phyloP scores from a whole-genome alignment of 2,329 filamentous ascomycete species.

The Niveomyces coronatus region DNA sequence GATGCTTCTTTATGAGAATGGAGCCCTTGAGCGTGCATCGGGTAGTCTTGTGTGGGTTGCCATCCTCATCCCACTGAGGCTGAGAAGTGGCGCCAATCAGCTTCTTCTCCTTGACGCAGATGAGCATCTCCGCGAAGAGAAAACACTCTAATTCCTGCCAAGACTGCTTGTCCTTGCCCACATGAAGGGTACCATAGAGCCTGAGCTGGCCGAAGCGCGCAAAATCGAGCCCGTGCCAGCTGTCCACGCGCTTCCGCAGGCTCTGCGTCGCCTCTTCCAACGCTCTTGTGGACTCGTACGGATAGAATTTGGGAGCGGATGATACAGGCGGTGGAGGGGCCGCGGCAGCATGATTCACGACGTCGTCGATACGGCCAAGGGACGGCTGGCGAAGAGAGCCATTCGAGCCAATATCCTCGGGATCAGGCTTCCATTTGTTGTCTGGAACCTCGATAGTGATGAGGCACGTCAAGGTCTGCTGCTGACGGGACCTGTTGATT shows the following conservation, averaged over 20 bases:
- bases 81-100: constrained; percentile 27
- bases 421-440: constrained; percentile 78
- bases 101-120: constrained; percentile 98
- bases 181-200: constrained; percentile 78
- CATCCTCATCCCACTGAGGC: constrained; percentile 56
- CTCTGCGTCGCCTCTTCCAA: constrained; percentile 81
- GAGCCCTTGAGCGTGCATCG: constrained; percentile 92
- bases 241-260: constrained; percentile 80
- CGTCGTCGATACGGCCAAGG: constrained; percentile 38
- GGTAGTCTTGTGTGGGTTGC: constrained; percentile 50
- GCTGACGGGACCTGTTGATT: constrained; percentile 79
- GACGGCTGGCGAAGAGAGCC: constrained; percentile 32
- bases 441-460: constrained; percentile 91
- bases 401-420: constrained; percentile 61
- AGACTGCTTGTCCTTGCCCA: constrained; percentile 90
- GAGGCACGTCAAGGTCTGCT: constrained; percentile 88
- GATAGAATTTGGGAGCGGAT: constrained; percentile 47
- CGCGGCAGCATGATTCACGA: constrained; percentile 47
- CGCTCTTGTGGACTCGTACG: constrained; percentile 65
- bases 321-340: constrained; percentile 38
- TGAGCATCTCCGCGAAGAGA: constrained; percentile 96
- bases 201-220: constrained; percentile 84
- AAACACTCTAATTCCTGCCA: constrained; percentile 99
- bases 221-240: constrained; percentile 96
- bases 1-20: constrained; percentile 94